Evolutionary conservation across 352 stramenopile genomes (phyloP).

Genomic region (Pythium folliculosum): DNA sequence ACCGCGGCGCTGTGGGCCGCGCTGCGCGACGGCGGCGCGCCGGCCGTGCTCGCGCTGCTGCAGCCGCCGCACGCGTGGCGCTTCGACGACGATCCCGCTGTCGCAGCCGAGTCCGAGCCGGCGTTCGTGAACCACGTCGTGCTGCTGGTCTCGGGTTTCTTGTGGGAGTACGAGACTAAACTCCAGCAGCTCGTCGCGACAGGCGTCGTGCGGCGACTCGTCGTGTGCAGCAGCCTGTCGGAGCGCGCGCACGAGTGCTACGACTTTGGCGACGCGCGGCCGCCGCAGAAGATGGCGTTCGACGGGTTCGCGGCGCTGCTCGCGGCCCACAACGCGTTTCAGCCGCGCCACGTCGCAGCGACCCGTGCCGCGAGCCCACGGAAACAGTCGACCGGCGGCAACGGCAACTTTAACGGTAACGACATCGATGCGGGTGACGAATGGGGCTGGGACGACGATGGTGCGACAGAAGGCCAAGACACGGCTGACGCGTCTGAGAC

Average conservation of each 20-base stretch:
- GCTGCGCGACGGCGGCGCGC: slow-evolving; percentile 20
- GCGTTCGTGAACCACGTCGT: slow-evolving; percentile 42
- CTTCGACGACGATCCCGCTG: slow-evolving; percentile 11
- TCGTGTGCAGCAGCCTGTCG: slow-evolving; percentile 67
- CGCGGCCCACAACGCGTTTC: slow-evolving; percentile 19
- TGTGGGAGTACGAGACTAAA: slow-evolving; percentile 60
- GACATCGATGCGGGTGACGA: slow-evolving; percentile 27
- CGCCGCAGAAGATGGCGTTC: slow-evolving; percentile 48
- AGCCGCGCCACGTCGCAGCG: slow-evolving; percentile 2
- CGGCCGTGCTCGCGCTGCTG: slow-evolving; percentile 20
- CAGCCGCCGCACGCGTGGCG: slow-evolving; percentile 1
- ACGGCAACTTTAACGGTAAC: not conserved
- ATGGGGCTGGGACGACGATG: slow-evolving; percentile 58
- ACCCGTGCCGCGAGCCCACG: slow-evolving; percentile 15
- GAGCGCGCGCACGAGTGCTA: slow-evolving; percentile 73
- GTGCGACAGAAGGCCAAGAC: not conserved
- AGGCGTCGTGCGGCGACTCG: slow-evolving; percentile 42
- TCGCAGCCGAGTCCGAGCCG: slow-evolving; percentile 13
- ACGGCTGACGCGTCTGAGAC: not conserved
- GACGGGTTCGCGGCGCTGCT: slow-evolving; percentile 43
- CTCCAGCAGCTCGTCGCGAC: slow-evolving; percentile 42
- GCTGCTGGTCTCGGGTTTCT: slow-evolving; percentile 53
- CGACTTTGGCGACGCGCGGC: slow-evolving; percentile 37
- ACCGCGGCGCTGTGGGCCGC: slow-evolving; percentile 37
- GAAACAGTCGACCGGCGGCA: not conserved